Conservation (phyloP, 768 basidiomycete genomes). For the Rhizopogon vulgaris region DNA sequence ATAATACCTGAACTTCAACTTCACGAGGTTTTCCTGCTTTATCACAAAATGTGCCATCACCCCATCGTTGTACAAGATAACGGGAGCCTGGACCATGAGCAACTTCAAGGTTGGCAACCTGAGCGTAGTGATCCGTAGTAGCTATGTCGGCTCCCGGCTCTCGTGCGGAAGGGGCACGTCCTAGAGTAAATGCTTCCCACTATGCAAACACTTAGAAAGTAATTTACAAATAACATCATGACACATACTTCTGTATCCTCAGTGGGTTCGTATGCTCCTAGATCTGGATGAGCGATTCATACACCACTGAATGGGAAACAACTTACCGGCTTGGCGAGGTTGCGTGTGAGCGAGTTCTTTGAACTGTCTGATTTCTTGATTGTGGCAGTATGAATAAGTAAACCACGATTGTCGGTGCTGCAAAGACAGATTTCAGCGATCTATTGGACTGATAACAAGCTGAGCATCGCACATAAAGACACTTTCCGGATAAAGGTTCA, state of each 20-base stretch:
- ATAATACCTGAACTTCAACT: conserved; percentile 85
- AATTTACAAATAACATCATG: conserved; percentile 17
- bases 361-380: conserved; percentile 93
- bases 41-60: conserved; percentile 89
- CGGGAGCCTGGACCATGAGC: conserved; percentile 73
- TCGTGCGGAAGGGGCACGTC: conserved; percentile 56
- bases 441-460: conserved; percentile 20
- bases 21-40: conserved; percentile 83
- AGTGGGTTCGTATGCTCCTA: conserved; percentile 70
- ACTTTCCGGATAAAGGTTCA: conserved; percentile 70
- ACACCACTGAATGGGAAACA: background rate
- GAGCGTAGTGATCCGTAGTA: conserved; percentile 58
- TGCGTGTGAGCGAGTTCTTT: conserved; percentile 69
- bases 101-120: conserved; percentile 67
- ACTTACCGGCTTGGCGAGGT: conserved; percentile 57
- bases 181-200: conserved; percentile 78
- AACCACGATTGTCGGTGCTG: conserved; percentile 92
- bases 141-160: conserved; percentile 61
- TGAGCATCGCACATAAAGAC: conserved; percentile 70
- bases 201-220: conserved; percentile 24
- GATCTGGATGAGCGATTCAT: conserved; percentile 17
- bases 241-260: conserved; percentile 77
- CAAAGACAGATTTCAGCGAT: conserved; percentile 26
- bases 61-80: conserved; percentile 91
- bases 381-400: conserved; percentile 96